Evolutionary conservation across 768 basidiomycete genomes (phyloP).

Genomic region (Tulasnella sp.): DNA sequence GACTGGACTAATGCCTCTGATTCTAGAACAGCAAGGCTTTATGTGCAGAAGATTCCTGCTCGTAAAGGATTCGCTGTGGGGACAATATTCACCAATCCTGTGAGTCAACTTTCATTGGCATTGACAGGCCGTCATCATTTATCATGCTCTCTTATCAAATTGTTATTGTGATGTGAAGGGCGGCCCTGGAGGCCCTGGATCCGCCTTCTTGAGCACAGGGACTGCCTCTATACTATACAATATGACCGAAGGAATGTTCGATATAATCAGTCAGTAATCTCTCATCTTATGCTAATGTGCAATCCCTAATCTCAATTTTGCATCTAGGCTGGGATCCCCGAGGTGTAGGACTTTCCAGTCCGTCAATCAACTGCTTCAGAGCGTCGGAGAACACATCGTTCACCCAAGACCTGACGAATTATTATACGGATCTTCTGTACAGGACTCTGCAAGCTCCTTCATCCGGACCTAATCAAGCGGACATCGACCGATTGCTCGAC

Average conservation of each 20-base stretch:
- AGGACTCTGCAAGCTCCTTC: background rate
- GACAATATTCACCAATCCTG: background rate
- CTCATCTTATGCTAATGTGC: background rate
- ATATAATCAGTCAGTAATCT: constrained; percentile 1
- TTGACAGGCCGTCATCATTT: background rate
- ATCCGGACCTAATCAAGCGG: background rate
- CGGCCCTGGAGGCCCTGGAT: background rate
- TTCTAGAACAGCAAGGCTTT: background rate
- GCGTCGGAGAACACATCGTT: background rate
- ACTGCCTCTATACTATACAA: background rate
- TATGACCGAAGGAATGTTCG: background rate
- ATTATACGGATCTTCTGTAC: background rate
- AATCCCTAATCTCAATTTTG: background rate
- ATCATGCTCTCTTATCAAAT: background rate
- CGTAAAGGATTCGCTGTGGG: background rate
- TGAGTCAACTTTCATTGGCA: background rate
- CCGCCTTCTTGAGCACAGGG: background rate
- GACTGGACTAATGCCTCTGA: too few relatives aligned
- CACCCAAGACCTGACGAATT: background rate
- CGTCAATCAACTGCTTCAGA: background rate
- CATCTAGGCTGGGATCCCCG: constrained; percentile 6
- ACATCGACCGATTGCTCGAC: background rate
- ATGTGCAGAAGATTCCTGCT: background rate
- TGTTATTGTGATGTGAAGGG: background rate
- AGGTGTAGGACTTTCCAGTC: background rate